These are phyloP conservation scores for Trichoderma orchidacearum DNA, from an alignment of 495 filamentous ascomycete species.

Conservation along the genomic window DNA sequence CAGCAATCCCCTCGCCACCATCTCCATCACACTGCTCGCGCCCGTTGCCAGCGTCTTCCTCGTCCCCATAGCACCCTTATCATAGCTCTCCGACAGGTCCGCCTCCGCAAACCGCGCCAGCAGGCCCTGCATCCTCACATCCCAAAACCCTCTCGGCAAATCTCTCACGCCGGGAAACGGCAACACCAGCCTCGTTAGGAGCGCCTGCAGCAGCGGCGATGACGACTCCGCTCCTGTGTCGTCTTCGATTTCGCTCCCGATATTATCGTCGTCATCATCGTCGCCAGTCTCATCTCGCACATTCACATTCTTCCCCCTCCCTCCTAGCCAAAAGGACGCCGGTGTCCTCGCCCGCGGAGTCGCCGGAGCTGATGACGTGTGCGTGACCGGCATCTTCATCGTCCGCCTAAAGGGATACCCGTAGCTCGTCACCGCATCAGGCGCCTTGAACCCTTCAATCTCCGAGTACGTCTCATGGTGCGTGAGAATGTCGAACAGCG, in stretches of 20 bases:
- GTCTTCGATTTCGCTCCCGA: constrained; percentile 2
- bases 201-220: constrained; percentile 41
- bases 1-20: constrained; percentile 40
- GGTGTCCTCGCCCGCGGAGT: background rate
- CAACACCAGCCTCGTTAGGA: constrained; percentile 43
- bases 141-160: constrained; percentile 45
- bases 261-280: background rate
- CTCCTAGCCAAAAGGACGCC: background rate
- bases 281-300: background rate
- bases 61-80: constrained; percentile 49
- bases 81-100: constrained; percentile 54
- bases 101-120: constrained; percentile 37
- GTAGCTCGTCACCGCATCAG: constrained; percentile 39
- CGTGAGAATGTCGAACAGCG: constrained; percentile 53
- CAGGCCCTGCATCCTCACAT: constrained; percentile 28
- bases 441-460: constrained; percentile 43
- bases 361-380: background rate
- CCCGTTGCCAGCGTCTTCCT: constrained; percentile 53
- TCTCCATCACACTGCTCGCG: constrained; percentile 44
- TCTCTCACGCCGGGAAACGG: constrained; percentile 42
- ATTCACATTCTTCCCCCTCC: background rate
- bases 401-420: constrained; percentile 37
- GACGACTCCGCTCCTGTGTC: constrained; percentile 17
- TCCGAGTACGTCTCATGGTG: constrained; percentile 50
- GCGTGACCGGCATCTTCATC: constrained; percentile 3